Percentiles rank a stretch among this genome's conserved stretches.
Evolutionary conservation across 1,139 yeast genomes (phyloP).

Genomic region (Taiozyma onychis): DNA sequence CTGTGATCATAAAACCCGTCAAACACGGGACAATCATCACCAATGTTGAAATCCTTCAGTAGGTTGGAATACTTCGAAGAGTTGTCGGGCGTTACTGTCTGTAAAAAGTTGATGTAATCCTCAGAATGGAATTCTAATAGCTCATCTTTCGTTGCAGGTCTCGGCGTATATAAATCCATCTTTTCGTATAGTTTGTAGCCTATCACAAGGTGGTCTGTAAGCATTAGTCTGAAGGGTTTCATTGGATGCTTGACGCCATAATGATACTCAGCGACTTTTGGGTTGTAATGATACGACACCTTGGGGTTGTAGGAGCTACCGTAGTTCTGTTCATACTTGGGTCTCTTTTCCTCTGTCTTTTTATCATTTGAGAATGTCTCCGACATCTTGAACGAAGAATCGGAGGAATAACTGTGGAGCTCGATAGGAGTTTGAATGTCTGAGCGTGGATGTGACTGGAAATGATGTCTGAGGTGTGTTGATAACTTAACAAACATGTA

Average conservation of each 20-base stretch:
- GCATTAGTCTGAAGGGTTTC: slow-evolving; percentile 95
- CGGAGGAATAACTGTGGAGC: background rate
- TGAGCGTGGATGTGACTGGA: background rate
- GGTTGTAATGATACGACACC: slow-evolving; percentile 87
- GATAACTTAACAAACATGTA: background rate
- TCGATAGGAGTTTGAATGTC: background rate
- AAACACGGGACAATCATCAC: slow-evolving; percentile 97
- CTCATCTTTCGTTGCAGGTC: slow-evolving; percentile 78
- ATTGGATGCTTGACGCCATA: slow-evolving; percentile 94
- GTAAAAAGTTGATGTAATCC: slow-evolving; percentile 79
- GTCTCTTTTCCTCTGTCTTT: slow-evolving; percentile 52
- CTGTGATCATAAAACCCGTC: slow-evolving; percentile 92
- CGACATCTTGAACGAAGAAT: slow-evolving; percentile 4
- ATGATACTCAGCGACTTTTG: slow-evolving; percentile 75
- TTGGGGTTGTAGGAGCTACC: slow-evolving; percentile 37
- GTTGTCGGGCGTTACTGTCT: slow-evolving; percentile 78
- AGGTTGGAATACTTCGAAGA: slow-evolving; percentile 53
- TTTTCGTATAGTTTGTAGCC: slow-evolving; percentile 80
- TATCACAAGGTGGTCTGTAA: slow-evolving; percentile 87
- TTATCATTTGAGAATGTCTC: slow-evolving; percentile 41
- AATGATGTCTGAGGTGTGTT: background rate
- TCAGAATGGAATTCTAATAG: slow-evolving; percentile 76
- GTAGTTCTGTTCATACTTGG: slow-evolving; percentile 42
- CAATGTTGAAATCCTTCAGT: slow-evolving; percentile 79
- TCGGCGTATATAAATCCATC: slow-evolving; percentile 85